These are phyloP conservation scores for Nitzschia putrida DNA, from an alignment of 108 stramenopile species.

Conservation along the genomic window DNA sequence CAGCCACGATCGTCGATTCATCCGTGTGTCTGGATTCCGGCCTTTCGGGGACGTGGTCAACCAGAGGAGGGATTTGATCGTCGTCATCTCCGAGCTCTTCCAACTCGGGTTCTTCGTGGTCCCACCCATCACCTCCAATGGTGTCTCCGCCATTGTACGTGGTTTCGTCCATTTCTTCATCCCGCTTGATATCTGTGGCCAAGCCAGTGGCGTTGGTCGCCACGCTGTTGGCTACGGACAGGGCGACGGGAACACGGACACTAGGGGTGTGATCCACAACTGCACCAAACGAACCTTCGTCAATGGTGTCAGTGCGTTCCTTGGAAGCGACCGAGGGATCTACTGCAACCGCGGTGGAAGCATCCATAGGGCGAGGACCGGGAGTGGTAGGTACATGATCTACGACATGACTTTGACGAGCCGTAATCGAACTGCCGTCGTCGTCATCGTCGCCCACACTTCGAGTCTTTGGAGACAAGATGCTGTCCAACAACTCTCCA, in stretches of 20 bases:
- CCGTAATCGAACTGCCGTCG: neutral
- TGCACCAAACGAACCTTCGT: slow-evolving; percentile 19
- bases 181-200: slow-evolving; percentile 23
- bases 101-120: slow-evolving; percentile 31
- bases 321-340: slow-evolving; percentile 41
- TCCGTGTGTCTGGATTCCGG: slow-evolving; percentile 38
- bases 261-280: slow-evolving; percentile 43
- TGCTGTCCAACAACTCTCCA: slow-evolving; percentile 15
- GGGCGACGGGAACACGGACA: neutral
- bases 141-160: slow-evolving; percentile 34
- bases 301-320: slow-evolving; percentile 18
- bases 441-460: neutral
- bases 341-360: slow-evolving; percentile 22
- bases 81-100: slow-evolving; percentile 20
- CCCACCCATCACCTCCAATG: slow-evolving; percentile 26
- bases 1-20: slow-evolving; percentile 48
- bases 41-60: slow-evolving; percentile 50
- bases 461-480: slow-evolving; percentile 23
- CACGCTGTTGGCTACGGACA: slow-evolving; percentile 14
- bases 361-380: slow-evolving; percentile 9
- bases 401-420: slow-evolving; percentile 17
- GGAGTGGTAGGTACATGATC: slow-evolving; percentile 33
- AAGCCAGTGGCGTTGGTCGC: slow-evolving; percentile 17
- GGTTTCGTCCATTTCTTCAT: slow-evolving; percentile 44
- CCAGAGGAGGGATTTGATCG: slow-evolving; percentile 29